phyloP scores from a whole-genome alignment of 129 eudicot species.

The Smallanthus sonchifolius region DNA sequence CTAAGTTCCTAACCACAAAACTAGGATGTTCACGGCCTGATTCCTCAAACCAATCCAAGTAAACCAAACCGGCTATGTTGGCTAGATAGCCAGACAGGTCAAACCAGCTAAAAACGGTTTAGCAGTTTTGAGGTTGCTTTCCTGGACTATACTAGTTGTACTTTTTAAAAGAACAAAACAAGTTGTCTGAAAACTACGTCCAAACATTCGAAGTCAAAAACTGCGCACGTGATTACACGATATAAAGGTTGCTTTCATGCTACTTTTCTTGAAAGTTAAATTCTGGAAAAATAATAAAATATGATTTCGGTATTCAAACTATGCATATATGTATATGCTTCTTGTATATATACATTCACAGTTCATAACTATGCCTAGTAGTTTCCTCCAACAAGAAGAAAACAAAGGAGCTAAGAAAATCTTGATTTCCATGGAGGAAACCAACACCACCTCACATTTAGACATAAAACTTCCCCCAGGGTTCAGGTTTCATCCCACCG shows the following conservation, averaged over 20 bases:
- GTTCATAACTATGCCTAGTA: conserved; percentile 23
- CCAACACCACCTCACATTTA: conserved; percentile 15
- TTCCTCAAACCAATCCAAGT: too few relatives aligned
- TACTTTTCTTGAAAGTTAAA: conserved; percentile 8
- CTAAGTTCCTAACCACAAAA: too few relatives aligned
- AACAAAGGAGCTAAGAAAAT: neutral
- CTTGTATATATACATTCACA: conserved; percentile 6
- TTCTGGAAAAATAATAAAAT: neutral
- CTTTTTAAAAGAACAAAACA: conserved; percentile 6
- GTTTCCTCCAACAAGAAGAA: conserved; percentile 30
- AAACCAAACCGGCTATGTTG: too few relatives aligned
- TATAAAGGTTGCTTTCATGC: conserved; percentile 25
- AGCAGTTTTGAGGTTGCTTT: neutral
- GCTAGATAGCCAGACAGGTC: too few relatives aligned
- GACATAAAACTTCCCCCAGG: conserved; percentile 42
- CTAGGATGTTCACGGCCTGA: too few relatives aligned
- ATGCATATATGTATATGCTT: neutral
- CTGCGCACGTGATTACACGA: conserved; percentile 1
- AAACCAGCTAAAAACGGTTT: too few relatives aligned
- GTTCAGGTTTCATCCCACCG: conserved; percentile 48
- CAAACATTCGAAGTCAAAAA: conserved; percentile 4
- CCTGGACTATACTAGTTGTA: conserved; percentile 11
- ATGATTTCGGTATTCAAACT: neutral
- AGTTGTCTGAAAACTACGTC: conserved; percentile 3
- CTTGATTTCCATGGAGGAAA: conserved; percentile 32